phyloP scores from a whole-genome alignment of 164 flowering plant genomes.

The Vitis rupestris region DNA sequence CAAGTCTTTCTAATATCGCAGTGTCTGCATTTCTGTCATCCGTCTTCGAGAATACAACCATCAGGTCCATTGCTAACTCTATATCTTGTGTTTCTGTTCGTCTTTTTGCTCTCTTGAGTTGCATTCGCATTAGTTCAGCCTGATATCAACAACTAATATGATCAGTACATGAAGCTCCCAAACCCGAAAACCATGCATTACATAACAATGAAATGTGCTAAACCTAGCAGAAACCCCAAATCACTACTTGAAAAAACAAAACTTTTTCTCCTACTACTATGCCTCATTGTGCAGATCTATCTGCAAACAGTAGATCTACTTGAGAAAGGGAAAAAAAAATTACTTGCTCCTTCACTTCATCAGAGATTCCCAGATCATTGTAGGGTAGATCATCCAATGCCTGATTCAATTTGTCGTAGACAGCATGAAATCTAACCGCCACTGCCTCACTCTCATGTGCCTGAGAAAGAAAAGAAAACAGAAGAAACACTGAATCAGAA shows the following conservation, averaged over 20 bases:
- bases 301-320: background rate
- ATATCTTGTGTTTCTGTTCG: constrained; percentile 31
- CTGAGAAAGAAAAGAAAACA: constrained; percentile 4
- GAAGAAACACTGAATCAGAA: background rate
- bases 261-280: too few species aligned
- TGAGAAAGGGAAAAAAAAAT: background rate
- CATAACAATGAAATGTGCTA: too few species aligned
- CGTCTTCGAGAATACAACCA: constrained; percentile 23
- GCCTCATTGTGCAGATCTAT: background rate
- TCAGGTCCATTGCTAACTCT: constrained; percentile 34
- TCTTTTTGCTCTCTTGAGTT: constrained; percentile 31
- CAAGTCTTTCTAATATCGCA: constrained; percentile 30
- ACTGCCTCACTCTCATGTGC: constrained; percentile 32
- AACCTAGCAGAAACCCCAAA: too few species aligned
- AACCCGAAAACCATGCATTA: too few species aligned
- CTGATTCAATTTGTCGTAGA: constrained; percentile 26
- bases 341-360: constrained; percentile 34
- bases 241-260: too few species aligned
- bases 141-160: background rate
- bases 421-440: constrained; percentile 23
- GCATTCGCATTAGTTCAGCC: constrained; percentile 35
- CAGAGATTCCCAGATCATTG: constrained; percentile 28
- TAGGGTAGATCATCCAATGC: constrained; percentile 27
- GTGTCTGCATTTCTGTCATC: constrained; percentile 27
- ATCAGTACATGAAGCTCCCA: background rate